These are phyloP conservation scores for Parasitella parasitica DNA, from an alignment of 371 early-diverging fungal genomes.

Conservation along the genomic window DNA sequence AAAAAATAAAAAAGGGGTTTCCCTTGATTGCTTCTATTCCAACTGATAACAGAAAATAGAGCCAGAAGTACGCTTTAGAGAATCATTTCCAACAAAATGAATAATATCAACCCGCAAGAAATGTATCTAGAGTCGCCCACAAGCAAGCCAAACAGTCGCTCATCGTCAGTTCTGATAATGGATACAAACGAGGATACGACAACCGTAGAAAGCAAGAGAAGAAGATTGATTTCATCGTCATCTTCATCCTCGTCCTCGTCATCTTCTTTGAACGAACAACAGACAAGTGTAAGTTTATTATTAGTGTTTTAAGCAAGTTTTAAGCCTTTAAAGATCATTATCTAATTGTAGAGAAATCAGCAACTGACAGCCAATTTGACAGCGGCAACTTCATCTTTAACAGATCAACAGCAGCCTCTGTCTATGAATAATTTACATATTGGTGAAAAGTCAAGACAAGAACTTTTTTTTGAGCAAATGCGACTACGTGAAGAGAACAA, in stretches of 20 bases:
- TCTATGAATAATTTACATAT: conserved; percentile 7
- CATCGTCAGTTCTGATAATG: neutral
- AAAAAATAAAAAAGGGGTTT: neutral
- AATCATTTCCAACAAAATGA: neutral
- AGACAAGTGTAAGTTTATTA: neutral
- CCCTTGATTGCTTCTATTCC: neutral
- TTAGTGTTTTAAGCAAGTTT: neutral
- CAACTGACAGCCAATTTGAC: neutral
- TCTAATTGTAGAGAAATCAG: conserved; percentile 1
- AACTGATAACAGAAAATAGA: neutral
- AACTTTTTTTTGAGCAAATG: conserved; percentile 2
- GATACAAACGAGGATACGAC: neutral
- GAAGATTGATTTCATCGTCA: conserved; percentile 5
- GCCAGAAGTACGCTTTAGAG: neutral
- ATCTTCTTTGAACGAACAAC: neutral
- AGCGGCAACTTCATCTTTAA: neutral
- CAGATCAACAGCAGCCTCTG: neutral
- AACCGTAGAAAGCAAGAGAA: conserved; percentile 1
- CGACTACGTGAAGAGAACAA: conserved; percentile 7
- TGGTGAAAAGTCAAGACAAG: conserved; percentile 3
- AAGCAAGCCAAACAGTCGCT: conserved; percentile 13
- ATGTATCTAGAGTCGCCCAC: neutral
- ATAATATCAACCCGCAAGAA: neutral
- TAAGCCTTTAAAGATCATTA: too few species aligned
- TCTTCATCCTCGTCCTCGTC: neutral